Percentiles rank a stretch among this genome's conserved stretches.
These are phyloP conservation scores for Sphaerobolus stellatus DNA, from an alignment of 1,284 basidiomycete genomes.

Conservation along the genomic window DNA sequence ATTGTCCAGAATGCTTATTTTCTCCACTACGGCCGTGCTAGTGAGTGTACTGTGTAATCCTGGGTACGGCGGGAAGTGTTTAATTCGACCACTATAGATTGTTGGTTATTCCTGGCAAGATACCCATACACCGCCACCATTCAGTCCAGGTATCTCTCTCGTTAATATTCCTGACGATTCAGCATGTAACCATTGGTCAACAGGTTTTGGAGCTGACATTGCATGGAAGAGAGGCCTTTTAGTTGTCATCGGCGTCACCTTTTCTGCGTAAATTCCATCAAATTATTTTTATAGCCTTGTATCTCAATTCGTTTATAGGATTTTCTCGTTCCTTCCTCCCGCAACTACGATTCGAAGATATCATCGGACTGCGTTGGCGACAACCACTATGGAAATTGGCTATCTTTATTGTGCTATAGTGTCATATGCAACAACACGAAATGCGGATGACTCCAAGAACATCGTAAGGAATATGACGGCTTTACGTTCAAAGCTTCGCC, in stretches of 20 bases:
- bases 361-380: conserved; percentile 61
- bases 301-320: conserved; percentile 33
- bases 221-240: conserved; percentile 53
- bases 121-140: conserved; percentile 42
- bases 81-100: conserved; percentile 40
- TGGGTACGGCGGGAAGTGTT: background rate
- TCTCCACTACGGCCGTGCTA: conserved; percentile 1
- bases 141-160: conserved; percentile 46
- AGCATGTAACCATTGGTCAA: background rate
- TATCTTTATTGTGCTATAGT: conserved; percentile 66
- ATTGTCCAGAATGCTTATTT: background rate
- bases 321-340: conserved; percentile 69
- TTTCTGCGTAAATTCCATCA: conserved; percentile 55
- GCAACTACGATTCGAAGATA: conserved; percentile 69
- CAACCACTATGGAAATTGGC: conserved; percentile 60
- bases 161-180: background rate
- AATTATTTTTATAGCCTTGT: background rate
- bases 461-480: conserved; percentile 62
- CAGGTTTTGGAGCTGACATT: conserved; percentile 48
- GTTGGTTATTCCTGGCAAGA: conserved; percentile 75
- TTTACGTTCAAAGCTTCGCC: conserved; percentile 61
- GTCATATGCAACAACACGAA: conserved; percentile 56
- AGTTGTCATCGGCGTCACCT: conserved; percentile 51
- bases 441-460: conserved; percentile 45
- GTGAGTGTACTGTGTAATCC: background rate